phyloP scores from a whole-genome alignment of 1,139 yeast genomes.

The Taphrina confusa region DNA sequence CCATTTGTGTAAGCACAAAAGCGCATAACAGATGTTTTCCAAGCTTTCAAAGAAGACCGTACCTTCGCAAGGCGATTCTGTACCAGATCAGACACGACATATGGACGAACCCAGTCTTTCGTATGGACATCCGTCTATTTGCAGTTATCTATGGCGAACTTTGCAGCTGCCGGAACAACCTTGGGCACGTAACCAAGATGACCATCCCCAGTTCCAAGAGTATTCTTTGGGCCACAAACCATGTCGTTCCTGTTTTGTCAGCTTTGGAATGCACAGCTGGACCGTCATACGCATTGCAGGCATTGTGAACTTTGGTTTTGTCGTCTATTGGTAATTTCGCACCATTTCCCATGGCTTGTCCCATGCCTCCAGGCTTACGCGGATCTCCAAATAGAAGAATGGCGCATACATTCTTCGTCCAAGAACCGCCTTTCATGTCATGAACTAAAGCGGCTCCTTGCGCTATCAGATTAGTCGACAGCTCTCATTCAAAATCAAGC shows the following conservation, averaged over 20 bases:
- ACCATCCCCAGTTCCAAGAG: conserved; percentile 9
- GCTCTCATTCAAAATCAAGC: neutral
- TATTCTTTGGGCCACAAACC: conserved; percentile 12
- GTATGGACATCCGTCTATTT: too few species aligned
- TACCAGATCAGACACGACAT: too few species aligned
- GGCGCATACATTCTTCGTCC: neutral
- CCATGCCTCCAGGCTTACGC: conserved; percentile 4
- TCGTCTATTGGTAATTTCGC: neutral
- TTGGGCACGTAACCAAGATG: conserved; percentile 9
- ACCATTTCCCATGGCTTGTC: neutral
- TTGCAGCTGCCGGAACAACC: conserved; percentile 2
- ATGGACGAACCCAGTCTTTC: too few species aligned
- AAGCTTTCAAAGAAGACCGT: too few species aligned
- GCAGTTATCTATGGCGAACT: conserved; percentile 3
- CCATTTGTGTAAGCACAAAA: conserved; percentile 57
- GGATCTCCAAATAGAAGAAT: conserved; percentile 11
- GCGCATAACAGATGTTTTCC: too few species aligned
- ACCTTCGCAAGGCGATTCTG: too few species aligned
- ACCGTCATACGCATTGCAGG: conserved; percentile 11
- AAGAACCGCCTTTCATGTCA: neutral
- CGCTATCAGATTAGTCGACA: too few species aligned
- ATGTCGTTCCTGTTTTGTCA: conserved; percentile 5
- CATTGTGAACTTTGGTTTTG: conserved; percentile 3
- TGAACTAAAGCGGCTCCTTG: conserved; percentile 12
- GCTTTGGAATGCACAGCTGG: too few species aligned